A percentile compares a stretch with the other conserved stretches of the same genome.
Conservation (phyloP, 176 grass and related monocot species). For the Aegilops umbellulata region DNA sequence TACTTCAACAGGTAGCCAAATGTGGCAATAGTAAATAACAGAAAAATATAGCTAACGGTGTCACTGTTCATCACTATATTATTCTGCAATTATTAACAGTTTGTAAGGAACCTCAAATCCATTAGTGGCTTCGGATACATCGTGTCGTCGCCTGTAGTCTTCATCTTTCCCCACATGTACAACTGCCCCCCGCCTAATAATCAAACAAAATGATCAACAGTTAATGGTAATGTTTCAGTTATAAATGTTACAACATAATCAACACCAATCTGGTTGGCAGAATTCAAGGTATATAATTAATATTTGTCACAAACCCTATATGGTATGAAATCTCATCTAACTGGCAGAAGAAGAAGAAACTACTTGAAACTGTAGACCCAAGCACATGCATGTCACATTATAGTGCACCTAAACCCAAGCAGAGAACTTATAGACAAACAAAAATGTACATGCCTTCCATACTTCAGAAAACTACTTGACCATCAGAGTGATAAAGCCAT, state of each 20-base stretch:
- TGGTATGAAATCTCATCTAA: background rate
- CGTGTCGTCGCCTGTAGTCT: conserved; percentile 92
- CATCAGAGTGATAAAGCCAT: too few relatives aligned
- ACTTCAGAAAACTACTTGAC: background rate
- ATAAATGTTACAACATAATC: background rate
- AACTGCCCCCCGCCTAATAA: conserved; percentile 77
- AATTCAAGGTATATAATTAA: conserved; percentile 6
- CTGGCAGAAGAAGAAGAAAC: background rate
- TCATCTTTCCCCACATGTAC: conserved; percentile 99
- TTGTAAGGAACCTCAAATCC: conserved; percentile 76
- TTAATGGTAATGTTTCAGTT: background rate
- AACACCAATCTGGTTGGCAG: background rate
- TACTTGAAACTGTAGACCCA: background rate
- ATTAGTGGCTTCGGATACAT: conserved; percentile 98
- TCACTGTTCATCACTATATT: conserved; percentile 4
- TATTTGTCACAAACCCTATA: background rate
- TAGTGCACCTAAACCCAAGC: conserved; percentile 1
- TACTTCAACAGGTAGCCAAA: conserved; percentile 13
- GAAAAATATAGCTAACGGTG: background rate
- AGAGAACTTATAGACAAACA: background rate
- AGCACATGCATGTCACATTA: background rate
- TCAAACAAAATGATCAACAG: conserved; percentile 9
- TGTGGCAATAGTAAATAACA: background rate
- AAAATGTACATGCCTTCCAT: background rate
- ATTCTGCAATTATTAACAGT: conserved; percentile 10